Evolutionary conservation across 805 yeast species (phyloP), one percentile per base, ranked within the genome.

Genomic region (Kazachstania viticola): DNA sequence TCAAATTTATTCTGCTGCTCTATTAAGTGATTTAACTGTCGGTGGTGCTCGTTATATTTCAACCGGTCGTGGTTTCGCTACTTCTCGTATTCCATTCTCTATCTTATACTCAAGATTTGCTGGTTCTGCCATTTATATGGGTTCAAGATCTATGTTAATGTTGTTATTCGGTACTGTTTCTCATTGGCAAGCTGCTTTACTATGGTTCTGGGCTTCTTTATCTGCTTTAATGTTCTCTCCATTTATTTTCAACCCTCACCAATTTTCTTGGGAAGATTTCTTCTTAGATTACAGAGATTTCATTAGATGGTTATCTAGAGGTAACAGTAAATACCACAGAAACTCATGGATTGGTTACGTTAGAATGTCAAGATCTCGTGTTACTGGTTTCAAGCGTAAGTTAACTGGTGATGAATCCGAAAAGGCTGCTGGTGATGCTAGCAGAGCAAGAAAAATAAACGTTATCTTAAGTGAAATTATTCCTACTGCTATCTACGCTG

Each of bases 141-240:
- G 93, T 61, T 78, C 83, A 14, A 74, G 87, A 66, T 71, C 75
- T 31, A 64, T 78, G 71, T 54, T 80, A 54, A 73, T 79, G 68
- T 66, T 79, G 41, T 56, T 78, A 39, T 78, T 78, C 40, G 84
- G 81, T 50, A 71, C 85, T 14, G 73, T 75, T 46, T 69, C 85
- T 18, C 75, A 74, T 50, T 80, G 97, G 97, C 93, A 83, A 62
- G 79, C 95, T 16, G 82, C 96, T 27, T 67, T 91, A 47, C 61
- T 88, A 41, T 91, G 96, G 95, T 91, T 91, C 74, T 91, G 97
- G 96, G 79, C 91, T 37, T 79, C 94, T 14, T 65, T 85, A 46
- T 68, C 85, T 29, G 82, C 97, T 3, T 69, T 91, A 63, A 71
- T 84, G 63, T 73, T 84, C 46, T 79, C 97, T 30, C 98, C 98